Conservation (phyloP, 495 filamentous ascomycete genomes). For the Penicillium verhagenii region DNA sequence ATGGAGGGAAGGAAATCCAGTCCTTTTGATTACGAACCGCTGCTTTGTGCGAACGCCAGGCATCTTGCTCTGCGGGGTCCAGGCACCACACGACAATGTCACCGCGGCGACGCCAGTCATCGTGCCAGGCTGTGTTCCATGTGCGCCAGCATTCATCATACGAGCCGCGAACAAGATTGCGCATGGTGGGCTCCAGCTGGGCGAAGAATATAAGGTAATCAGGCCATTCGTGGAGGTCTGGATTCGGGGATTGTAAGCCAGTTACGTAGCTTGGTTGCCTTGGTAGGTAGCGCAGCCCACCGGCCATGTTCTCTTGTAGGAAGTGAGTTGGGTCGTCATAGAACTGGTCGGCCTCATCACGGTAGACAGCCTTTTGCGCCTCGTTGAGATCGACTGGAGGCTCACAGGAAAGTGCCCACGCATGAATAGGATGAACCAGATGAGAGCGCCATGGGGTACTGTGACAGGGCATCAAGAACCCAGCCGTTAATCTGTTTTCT, state of each 20-base stretch:
- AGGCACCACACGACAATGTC: conserved; percentile 82
- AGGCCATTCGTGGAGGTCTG: conserved; percentile 48
- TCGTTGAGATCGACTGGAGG: conserved; percentile 69
- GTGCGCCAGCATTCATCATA: conserved; percentile 71
- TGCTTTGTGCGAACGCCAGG: conserved; percentile 30
- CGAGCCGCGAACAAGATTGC: conserved; percentile 49
- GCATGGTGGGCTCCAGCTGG: conserved; percentile 54
- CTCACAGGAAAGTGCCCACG: conserved; percentile 89
- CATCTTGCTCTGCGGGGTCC: conserved; percentile 34
- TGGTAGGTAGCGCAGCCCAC: conserved; percentile 39
- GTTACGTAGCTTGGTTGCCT: conserved; percentile 37
- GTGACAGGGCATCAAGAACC: conserved; percentile 97
- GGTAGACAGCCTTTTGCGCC: conserved; percentile 60
- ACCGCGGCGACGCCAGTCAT: conserved; percentile 82
- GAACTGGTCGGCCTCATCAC: conserved; percentile 90
- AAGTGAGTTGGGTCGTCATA: conserved; percentile 67
- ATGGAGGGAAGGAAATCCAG: conserved; percentile 16
- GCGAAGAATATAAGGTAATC: conserved; percentile 65
- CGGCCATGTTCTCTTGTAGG: conserved; percentile 51
- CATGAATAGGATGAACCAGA: conserved; percentile 72
- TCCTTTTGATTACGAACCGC: conserved; percentile 13
- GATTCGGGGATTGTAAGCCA: neutral
- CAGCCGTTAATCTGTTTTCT: conserved; percentile 57
- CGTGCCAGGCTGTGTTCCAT: conserved; percentile 81
- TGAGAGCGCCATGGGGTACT: conserved; percentile 95